Percentiles rank a stretch among this genome's conserved stretches.
phyloP scores from a whole-genome alignment of 75 land plant genomes.

The Sequoiadendron giganteum region DNA sequence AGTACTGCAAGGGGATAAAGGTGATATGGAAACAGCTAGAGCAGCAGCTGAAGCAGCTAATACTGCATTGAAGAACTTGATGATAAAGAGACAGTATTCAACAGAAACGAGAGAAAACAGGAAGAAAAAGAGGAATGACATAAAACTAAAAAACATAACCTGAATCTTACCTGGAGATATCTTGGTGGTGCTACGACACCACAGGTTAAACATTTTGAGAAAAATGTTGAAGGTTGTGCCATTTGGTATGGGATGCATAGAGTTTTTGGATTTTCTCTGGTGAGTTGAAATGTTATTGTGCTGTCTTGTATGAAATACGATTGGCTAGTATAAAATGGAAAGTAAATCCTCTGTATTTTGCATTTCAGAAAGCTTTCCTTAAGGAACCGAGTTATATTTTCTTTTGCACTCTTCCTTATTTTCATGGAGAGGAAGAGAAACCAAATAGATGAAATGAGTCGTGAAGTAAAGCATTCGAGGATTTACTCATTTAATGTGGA shows the following conservation, averaged over 20 bases:
- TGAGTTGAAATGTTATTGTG: neutral
- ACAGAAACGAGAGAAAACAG: conserved; percentile 2
- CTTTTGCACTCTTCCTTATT: neutral
- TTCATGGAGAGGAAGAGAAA: neutral
- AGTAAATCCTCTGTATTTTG: neutral
- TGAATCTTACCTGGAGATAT: neutral
- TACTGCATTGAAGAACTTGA: neutral
- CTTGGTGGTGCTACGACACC: neutral
- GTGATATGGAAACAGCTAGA: neutral
- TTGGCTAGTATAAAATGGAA: neutral
- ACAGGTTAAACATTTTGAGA: neutral
- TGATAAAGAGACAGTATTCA: conserved; percentile 9
- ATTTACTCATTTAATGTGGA: neutral
- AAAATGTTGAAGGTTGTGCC: neutral
- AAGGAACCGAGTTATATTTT: neutral
- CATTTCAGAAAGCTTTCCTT: neutral
- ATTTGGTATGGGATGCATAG: neutral
- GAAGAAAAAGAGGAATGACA: conserved; percentile 10
- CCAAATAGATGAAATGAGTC: neutral
- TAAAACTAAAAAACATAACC: neutral
- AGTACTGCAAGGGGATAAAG: neutral
- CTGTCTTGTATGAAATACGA: neutral
- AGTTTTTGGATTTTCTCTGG: neutral
- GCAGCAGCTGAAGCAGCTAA: conserved; percentile 8
- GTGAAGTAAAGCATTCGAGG: neutral